Base-by-base conservation (phyloP, 768 basidiomycete species). In the Cantharellus anzutake region DNA sequence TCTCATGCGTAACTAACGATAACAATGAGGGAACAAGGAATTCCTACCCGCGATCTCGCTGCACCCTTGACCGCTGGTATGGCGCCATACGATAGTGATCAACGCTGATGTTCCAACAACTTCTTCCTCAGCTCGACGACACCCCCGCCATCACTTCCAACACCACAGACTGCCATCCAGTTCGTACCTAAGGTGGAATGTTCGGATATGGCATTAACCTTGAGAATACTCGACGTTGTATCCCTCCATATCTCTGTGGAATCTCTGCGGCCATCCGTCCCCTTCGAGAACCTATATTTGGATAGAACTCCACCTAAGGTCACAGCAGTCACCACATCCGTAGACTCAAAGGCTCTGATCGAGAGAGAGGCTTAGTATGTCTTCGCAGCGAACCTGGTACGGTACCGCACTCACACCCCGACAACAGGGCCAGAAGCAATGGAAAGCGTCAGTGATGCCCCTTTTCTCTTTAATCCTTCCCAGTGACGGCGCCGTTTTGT, bases 371-470 rank as follows among this genome's bases (percentile, higher is more conserved):
- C 44, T 11, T 48, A 29, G 44, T 48, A 11, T 11, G 44, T 11
- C 11, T 48, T 11, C 11, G 29, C 29, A 29, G 44, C 29, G 29
- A 48, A 48, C 11, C 11, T 11, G 44, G 44, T 11, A 48, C 20
- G 20, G 20, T 11, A 11, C 44, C 11, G 11, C 11, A 48, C 80
- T 59, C 68, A 86, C 87, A 84, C 62, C 5, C 79, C 78, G 51
- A 85, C 83, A 38, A 90, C 71, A 34, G 87, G 87, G 0, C 86
- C 87, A 61, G 84, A 78, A 1, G 82, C 83, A 16, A 81, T 73
- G 60, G 80, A 76, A 50, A 71, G 63, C 38, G 11, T 4, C 59
- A 38, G 76, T 65, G 48, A 75, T 56, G 29, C 75, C 51, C 74
- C 73, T 0, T 76, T 73, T 35, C 67, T 68, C 55, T 74, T 73